Conservation (phyloP, 768 basidiomycete species). For the Leucocoprinus birnbaumii region DNA sequence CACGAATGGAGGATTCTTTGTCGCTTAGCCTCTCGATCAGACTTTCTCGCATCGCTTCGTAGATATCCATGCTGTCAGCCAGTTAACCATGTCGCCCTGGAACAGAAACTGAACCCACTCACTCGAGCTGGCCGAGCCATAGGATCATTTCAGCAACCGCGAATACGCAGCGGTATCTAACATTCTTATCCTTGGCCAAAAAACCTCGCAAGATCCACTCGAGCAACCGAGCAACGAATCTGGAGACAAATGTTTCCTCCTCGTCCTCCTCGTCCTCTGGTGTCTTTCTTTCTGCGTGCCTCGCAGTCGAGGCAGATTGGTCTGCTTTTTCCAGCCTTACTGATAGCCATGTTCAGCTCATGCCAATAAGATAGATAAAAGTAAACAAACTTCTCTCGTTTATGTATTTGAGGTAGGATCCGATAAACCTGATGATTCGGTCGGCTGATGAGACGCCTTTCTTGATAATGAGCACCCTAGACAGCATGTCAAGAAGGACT, state of each 20-base stretch:
- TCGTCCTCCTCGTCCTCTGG: slow-evolving; percentile 46
- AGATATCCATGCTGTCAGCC: slow-evolving; percentile 73
- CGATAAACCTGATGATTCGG: slow-evolving; percentile 81
- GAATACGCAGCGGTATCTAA: slow-evolving; percentile 78
- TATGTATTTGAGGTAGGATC: slow-evolving; percentile 77
- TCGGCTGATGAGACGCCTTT: slow-evolving; percentile 85
- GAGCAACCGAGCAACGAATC: slow-evolving; percentile 67
- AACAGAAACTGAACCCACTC: slow-evolving; percentile 26
- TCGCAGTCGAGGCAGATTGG: slow-evolving; percentile 15
- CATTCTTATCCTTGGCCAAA: slow-evolving; percentile 86
- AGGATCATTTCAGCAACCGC: slow-evolving; percentile 85
- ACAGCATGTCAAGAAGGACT: slow-evolving; percentile 69
- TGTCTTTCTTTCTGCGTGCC: slow-evolving; percentile 23
- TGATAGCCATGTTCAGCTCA: slow-evolving; percentile 13
- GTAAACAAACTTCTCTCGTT: slow-evolving; percentile 72
- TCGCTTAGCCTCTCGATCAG: slow-evolving; percentile 82
- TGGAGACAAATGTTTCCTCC: slow-evolving; percentile 65
- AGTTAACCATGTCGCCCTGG: neutral
- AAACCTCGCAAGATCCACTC: slow-evolving; percentile 81
- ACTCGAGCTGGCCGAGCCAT: slow-evolving; percentile 89
- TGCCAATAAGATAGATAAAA: neutral
- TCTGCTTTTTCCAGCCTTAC: slow-evolving; percentile 29
- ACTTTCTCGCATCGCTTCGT: slow-evolving; percentile 57
- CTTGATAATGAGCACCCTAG: slow-evolving; percentile 74
- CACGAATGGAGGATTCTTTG: slow-evolving; percentile 82